These are phyloP conservation scores for Aspergillus biplanus DNA, from an alignment of 495 filamentous ascomycete species.

Conservation along the genomic window DNA sequence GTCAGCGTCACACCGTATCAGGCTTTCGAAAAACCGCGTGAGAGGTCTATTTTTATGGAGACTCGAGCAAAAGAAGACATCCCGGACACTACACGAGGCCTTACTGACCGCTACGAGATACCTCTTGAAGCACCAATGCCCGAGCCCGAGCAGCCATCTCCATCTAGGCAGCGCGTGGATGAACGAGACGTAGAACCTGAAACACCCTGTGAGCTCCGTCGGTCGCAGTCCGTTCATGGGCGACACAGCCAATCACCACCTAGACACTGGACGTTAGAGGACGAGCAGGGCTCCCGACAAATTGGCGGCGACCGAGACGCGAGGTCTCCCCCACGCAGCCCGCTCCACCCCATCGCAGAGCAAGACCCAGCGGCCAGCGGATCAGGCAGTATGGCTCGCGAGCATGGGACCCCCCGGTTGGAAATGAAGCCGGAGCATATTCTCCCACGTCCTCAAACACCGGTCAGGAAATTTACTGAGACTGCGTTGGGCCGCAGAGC, in stretches of 20 bases:
- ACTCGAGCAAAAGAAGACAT: slow-evolving; percentile 15
- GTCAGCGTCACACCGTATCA: slow-evolving; percentile 19
- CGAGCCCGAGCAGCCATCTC: slow-evolving; percentile 50
- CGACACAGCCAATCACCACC: slow-evolving; percentile 33
- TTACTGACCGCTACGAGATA: slow-evolving; percentile 17
- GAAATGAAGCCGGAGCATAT: slow-evolving; percentile 49
- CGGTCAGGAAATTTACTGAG: slow-evolving; percentile 53
- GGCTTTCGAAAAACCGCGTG: slow-evolving; percentile 16
- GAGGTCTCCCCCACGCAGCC: slow-evolving; percentile 43
- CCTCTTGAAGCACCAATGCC: slow-evolving; percentile 28
- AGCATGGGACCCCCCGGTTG: slow-evolving; percentile 42
- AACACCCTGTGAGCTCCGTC: slow-evolving; percentile 36
- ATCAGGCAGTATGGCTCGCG: slow-evolving; percentile 27
- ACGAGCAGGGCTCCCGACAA: slow-evolving; percentile 26
- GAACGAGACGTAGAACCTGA: slow-evolving; percentile 13
- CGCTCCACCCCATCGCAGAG: slow-evolving; percentile 45
- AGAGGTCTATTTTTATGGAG: slow-evolving; percentile 8
- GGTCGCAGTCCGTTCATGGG: slow-evolving; percentile 45
- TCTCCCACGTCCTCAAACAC: slow-evolving; percentile 46
- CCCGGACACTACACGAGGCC: slow-evolving; percentile 22
- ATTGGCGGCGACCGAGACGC: slow-evolving; percentile 24
- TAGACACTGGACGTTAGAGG: slow-evolving; percentile 39
- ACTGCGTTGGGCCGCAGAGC: slow-evolving; percentile 51
- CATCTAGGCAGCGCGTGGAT: not conserved
- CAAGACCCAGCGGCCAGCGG: slow-evolving; percentile 37